Evolutionary conservation across 192 early-diverging fungal species (phyloP).

Genomic region (Gaertneriomyces sp.): DNA sequence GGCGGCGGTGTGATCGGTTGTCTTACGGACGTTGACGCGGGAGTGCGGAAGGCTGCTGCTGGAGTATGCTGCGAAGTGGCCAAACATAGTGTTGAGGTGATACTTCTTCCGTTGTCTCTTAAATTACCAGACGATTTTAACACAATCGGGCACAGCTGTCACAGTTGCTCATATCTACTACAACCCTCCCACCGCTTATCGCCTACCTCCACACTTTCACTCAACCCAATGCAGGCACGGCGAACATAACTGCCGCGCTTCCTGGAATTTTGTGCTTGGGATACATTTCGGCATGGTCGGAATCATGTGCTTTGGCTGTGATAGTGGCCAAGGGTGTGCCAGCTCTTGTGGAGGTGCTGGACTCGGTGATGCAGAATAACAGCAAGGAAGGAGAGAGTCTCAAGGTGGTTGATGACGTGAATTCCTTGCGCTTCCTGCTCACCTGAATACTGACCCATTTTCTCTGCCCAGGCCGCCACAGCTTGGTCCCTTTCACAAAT

Average conservation of each 20-base stretch:
- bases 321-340: slow-evolving; percentile 56
- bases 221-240: too few species aligned
- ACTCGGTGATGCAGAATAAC: background rate
- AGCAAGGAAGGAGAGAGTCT: slow-evolving; percentile 52
- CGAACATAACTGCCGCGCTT: slow-evolving; percentile 37
- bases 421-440: background rate
- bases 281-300: slow-evolving; percentile 59
- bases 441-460: background rate
- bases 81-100: slow-evolving; percentile 58
- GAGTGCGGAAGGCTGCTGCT: slow-evolving; percentile 53
- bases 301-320: slow-evolving; percentile 54
- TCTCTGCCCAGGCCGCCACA: slow-evolving; percentile 40
- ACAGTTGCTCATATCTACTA: slow-evolving; percentile 58
- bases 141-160: slow-evolving; percentile 36
- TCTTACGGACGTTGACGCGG: slow-evolving; percentile 50
- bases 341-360: slow-evolving; percentile 45
- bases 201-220: slow-evolving; percentile 43
- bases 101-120: background rate
- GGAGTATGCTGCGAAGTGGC: slow-evolving; percentile 58
- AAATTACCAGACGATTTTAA: too few species aligned
- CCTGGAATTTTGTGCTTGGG: slow-evolving; percentile 60
- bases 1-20: slow-evolving; percentile 35
- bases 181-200: slow-evolving; percentile 54
- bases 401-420: slow-evolving; percentile 33
- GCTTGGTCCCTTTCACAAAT: slow-evolving; percentile 60